phyloP scores from a whole-genome alignment of 345 rosid genomes.

The Trapa bicornis region DNA sequence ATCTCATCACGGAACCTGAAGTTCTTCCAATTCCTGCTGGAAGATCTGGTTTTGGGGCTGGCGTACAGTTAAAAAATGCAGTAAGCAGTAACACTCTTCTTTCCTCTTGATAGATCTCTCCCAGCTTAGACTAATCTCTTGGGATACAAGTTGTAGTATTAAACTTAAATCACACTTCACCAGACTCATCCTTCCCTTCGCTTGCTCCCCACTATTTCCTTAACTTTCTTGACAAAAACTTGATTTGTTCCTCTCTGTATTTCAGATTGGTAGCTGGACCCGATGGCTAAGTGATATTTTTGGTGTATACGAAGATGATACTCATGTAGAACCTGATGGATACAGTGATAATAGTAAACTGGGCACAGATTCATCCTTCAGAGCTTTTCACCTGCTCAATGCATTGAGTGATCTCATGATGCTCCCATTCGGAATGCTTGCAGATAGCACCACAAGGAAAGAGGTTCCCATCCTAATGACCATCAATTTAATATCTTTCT shows the following conservation, averaged over 20 bases:
- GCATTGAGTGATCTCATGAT: conserved; percentile 90
- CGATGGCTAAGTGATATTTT: conserved; percentile 89
- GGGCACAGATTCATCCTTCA: conserved; percentile 37
- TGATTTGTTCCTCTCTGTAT: not conserved
- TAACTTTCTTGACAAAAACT: not conserved
- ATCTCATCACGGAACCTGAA: conserved; percentile 73
- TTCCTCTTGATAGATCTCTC: not conserved
- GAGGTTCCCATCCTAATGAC: conserved; percentile 38
- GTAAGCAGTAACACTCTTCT: conserved; percentile 31
- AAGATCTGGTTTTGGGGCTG: conserved; percentile 79
- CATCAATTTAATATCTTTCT: not conserved
- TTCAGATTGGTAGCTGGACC: conserved; percentile 84
- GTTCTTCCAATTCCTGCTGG: conserved; percentile 93
- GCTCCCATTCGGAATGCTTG: conserved; percentile 89
- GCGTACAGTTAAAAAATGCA: conserved; percentile 79
- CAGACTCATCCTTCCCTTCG: not conserved
- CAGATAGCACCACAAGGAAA: conserved; percentile 53
- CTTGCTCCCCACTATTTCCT: not conserved
- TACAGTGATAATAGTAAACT: conserved; percentile 14
- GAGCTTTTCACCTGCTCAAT: conserved; percentile 62
- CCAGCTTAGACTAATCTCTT: not conserved
- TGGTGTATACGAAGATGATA: conserved; percentile 47
- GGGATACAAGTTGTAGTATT: not conserved
- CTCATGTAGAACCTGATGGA: conserved; percentile 20
- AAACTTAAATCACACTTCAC: not conserved